Evolutionary conservation across 306 rosid species (phyloP).

Genomic region (Rosa persica): DNA sequence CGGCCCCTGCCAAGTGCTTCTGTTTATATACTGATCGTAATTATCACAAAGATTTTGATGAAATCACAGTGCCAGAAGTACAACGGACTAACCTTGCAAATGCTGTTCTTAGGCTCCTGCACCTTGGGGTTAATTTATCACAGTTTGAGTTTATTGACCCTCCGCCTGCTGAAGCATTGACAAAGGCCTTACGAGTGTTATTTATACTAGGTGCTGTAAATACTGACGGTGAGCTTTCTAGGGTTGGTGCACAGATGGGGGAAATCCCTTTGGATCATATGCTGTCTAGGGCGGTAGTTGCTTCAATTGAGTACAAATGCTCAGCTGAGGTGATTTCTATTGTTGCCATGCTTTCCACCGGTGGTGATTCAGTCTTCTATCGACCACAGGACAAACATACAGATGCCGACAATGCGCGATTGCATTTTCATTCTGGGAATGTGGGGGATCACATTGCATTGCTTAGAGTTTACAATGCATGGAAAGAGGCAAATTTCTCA

Average conservation of each 20-base stretch:
- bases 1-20: slow-evolving; percentile 54
- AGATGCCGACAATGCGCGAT: slow-evolving; percentile 80
- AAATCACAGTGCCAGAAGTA: slow-evolving; percentile 75
- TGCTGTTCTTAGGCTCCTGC: slow-evolving; percentile 77
- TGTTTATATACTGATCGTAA: slow-evolving; percentile 59
- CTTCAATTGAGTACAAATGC: slow-evolving; percentile 71
- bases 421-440: slow-evolving; percentile 77
- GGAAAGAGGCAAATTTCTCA: slow-evolving; percentile 89
- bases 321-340: slow-evolving; percentile 81
- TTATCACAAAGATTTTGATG: slow-evolving; percentile 62
- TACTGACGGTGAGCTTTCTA: slow-evolving; percentile 73
- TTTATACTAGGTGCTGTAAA: slow-evolving; percentile 73
- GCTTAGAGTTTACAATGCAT: slow-evolving; percentile 72
- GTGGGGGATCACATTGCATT: slow-evolving; percentile 86
- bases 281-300: slow-evolving; percentile 84
- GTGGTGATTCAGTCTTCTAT: slow-evolving; percentile 70
- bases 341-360: slow-evolving; percentile 83
- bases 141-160: slow-evolving; percentile 88
- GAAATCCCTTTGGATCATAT: slow-evolving; percentile 92
- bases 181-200: slow-evolving; percentile 73
- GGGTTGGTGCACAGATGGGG: slow-evolving; percentile 83
- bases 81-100: slow-evolving; percentile 81
- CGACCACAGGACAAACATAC: slow-evolving; percentile 87
- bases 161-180: slow-evolving; percentile 79
- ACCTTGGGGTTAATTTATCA: slow-evolving; percentile 51